These are phyloP conservation scores for Kwoniella sp. DNA, from an alignment of 768 basidiomycete genomes.

Conservation along the genomic window DNA sequence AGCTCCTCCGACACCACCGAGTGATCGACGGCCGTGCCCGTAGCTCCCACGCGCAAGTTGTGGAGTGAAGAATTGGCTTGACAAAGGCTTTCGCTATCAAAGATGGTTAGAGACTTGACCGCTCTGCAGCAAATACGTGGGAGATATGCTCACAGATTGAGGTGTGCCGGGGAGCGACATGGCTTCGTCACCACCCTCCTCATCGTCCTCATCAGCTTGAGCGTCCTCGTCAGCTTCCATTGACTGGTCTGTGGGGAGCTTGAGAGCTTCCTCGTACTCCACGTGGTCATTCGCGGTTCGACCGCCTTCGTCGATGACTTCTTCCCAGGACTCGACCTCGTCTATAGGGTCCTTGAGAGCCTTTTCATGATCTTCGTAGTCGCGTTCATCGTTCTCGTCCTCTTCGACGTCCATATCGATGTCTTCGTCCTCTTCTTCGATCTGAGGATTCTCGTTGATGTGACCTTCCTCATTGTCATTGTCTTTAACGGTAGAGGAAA, in stretches of 20 bases:
- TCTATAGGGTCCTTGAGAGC: conserved; percentile 3
- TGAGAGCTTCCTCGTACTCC: conserved; percentile 18
- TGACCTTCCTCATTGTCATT: conserved; percentile 29
- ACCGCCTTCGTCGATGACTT: not conserved
- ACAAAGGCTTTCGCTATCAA: conserved; percentile 17
- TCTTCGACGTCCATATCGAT: not conserved
- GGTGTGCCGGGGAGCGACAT: conserved; percentile 25
- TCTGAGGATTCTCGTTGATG: conserved; percentile 11
- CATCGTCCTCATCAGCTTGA: conserved; percentile 7
- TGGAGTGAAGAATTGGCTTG: conserved; percentile 47
- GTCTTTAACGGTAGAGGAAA: conserved; percentile 15
- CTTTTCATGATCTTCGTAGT: conserved; percentile 15
- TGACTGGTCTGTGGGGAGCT: not conserved
- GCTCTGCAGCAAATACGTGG: not conserved
- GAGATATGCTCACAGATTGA: conserved; percentile 5
- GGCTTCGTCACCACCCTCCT: conserved; percentile 12
- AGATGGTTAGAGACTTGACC: not conserved
- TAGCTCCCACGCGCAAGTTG: conserved; percentile 33
- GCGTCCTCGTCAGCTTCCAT: conserved; percentile 1
- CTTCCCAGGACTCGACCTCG: not conserved
- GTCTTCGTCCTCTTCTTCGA: conserved; percentile 13
- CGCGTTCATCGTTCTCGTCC: not conserved
- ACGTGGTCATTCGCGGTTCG: conserved; percentile 3
- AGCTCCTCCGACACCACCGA: conserved; percentile 41
- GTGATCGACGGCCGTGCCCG: conserved; percentile 35